Evolutionary conservation across 345 rosid species (phyloP), one percentile per base, ranked within the genome.

Genomic region (Clausena lansium): DNA sequence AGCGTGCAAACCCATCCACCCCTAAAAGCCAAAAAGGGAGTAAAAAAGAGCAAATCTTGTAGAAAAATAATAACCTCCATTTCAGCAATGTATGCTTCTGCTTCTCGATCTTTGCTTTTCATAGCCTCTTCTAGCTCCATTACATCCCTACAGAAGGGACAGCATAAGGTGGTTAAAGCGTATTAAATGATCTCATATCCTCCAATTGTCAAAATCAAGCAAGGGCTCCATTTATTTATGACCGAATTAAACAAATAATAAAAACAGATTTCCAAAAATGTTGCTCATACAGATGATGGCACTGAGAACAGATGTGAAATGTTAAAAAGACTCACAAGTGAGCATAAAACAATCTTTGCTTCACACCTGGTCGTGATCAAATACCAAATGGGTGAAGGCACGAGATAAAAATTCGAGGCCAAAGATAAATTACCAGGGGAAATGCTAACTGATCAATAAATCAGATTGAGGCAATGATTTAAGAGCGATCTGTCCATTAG

Each of bases 11-110:
- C 41, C 19, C 14, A 41, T 11, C 38, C 36, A 35, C 38, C 41
- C n/a, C 30, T 27, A 5, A 70, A 13, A 41, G 32, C 71, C 58
- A 71, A 32, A 38, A 45, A 69, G 22, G 59, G 45, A 84, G 57
- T 52, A 70, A 57, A 20, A 19, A 25, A n/a, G 9, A 35, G 15
- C 7, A 28, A 41, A 27, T 71, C n/a, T 63, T 77, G 76, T 41
- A 59, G 70, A 71, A 19, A 62, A 71, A 22, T 60, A 81, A 68
- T 24, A 57, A 89, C 98, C 99, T 94, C 97, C 84, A 96, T 94
- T 85, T 94, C 98, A 81, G 93, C 86, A 81, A 96, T 94, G 81
- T 88, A 92, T 59, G 97, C 88, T 86, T 94, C 95, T 24, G 95
- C 92, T 85, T 94, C 98, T 69, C 74, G 83, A 73, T 92, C 94